Evolutionary conservation across 1,284 basidiomycete genomes (phyloP), one percentile per base, ranked within the genome.

Genomic region (Afroboletus lepidellus): DNA sequence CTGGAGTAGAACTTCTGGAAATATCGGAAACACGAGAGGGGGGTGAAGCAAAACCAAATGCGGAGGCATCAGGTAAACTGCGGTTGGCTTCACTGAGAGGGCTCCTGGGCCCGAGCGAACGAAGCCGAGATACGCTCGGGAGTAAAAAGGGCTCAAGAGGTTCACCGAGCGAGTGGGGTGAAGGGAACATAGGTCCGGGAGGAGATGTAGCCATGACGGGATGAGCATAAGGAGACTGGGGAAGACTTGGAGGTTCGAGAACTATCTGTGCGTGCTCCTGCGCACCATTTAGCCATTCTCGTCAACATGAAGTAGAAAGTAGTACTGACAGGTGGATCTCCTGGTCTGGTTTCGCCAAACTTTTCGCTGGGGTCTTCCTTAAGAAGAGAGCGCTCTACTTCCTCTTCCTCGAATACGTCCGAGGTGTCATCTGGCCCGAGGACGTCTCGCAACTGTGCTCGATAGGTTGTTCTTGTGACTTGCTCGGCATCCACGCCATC

Each of bases 81-180:
- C 73, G 64, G 60, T 77, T 80, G 9, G 73, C 77, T 43, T 76
- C 76, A 20, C 79, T 83, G 6, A 75, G 79, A 2, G 83, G 81
- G 25, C 74, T 65, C 48, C 77, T 77, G 16, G 83, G 80, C 11
- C 77, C 78, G 56, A 75, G 79, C 2, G 89, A 90, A 33, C 92
- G 87, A 38, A 96, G 78, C 20, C 92, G 81, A 13, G 92, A 96
- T 8, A 94, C 81, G 24, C 79, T 84, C 1, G 91, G 90, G 63
- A 92, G 89, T 55, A 89, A 64, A 65, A 84, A 85, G 7, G 81
- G 78, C 52, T 72, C 77, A 25, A 74, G 61, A 6, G 73, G 62
- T 48, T 73, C 72, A 16, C 71, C 63, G 12, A 68, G 59, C 13
- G 63, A 63, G 20, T 58, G 60, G 33, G 58, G 57, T 11, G 68